A percentile compares a stretch with the other conserved stretches of the same genome.
Conservation (phyloP, 495 filamentous ascomycete genomes). For the Neurospora tetrasperma region DNA sequence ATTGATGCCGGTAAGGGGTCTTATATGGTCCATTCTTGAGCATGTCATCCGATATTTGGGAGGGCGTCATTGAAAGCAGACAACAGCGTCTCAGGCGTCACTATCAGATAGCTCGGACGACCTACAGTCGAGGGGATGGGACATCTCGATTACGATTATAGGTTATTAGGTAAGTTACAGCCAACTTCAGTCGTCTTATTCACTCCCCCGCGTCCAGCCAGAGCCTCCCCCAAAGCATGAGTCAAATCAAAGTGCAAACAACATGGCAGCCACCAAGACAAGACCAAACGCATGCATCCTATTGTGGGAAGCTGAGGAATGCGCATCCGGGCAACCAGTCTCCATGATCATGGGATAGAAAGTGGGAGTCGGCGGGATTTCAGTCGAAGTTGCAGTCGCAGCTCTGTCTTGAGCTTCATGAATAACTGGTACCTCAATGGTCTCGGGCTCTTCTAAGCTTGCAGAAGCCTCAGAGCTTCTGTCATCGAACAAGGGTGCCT, state of each 20-base stretch:
- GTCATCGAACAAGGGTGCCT: neutral
- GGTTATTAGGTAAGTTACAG: neutral
- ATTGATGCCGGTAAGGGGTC: neutral
- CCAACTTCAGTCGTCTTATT: neutral
- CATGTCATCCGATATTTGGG: neutral
- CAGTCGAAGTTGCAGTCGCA: neutral
- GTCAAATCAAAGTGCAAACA: neutral
- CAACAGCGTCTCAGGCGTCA: neutral
- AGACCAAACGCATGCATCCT: neutral
- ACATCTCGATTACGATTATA: neutral
- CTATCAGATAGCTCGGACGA: neutral
- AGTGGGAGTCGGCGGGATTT: neutral
- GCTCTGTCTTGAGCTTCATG: neutral
- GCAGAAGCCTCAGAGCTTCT: neutral
- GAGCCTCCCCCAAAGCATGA: neutral
- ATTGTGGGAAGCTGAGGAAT: neutral
- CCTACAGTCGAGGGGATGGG: neutral
- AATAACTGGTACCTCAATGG: neutral
- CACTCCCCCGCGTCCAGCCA: neutral
- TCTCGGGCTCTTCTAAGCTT: neutral
- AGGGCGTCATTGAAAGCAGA: neutral
- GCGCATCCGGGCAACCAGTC: neutral
- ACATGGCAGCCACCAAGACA: neutral
- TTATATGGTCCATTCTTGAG: neutral
- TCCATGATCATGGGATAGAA: neutral